Percentiles rank a stretch among this genome's conserved stretches.
Evolutionary conservation across 306 rosid species (phyloP).

Genomic region (Abrus precatorius): DNA sequence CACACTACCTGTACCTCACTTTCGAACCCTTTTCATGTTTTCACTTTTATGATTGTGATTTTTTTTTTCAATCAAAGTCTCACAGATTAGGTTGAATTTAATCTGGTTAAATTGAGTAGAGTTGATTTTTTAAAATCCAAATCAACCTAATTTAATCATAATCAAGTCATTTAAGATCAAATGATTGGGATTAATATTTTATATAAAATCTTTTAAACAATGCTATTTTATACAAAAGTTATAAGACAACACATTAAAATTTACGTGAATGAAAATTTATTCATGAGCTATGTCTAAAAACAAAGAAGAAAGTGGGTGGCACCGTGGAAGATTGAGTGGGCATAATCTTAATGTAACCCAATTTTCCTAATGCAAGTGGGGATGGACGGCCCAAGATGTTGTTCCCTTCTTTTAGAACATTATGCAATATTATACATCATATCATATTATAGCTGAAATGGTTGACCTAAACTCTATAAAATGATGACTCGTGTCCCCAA

Average conservation of each 20-base stretch:
- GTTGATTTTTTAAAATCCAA: no score
- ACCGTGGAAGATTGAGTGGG: not conserved
- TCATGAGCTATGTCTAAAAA: not conserved
- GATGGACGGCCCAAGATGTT: not conserved
- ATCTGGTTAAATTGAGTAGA: no score
- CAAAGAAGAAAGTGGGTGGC: not conserved
- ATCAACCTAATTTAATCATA: no score
- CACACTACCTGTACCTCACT: no score
- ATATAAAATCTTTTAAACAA: no score
- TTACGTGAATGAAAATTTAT: not conserved
- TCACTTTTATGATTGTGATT: no score
- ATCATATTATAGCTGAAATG: not conserved
- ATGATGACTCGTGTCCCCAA: conserved; percentile 16
- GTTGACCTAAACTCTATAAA: conserved; percentile 13
- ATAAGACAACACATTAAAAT: not conserved
- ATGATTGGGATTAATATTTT: no score
- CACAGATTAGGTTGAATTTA: no score
- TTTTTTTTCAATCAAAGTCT: no score
- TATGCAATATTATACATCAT: not conserved
- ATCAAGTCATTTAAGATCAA: no score
- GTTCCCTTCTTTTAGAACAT: conserved; percentile 12
- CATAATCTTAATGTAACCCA: not conserved
- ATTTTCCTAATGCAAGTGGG: conserved; percentile 22
- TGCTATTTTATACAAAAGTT: no score
- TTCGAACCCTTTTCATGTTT: no score